phyloP scores from a whole-genome alignment of 331 rosid species.

The Cydonia oblonga region DNA sequence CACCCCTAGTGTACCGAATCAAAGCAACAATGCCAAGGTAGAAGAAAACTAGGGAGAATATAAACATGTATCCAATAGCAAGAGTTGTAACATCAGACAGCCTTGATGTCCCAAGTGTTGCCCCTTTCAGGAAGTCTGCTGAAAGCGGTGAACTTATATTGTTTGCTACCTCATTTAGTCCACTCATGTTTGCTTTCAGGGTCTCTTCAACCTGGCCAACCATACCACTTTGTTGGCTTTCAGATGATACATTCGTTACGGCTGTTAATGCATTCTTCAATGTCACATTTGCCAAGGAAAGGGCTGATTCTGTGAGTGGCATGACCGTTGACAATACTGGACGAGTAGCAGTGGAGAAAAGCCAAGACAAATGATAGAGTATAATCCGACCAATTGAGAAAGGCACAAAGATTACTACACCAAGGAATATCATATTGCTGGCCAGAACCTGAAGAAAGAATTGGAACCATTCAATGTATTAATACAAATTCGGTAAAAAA shows the following conservation, averaged over 20 bases:
- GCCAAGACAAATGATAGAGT: conserved; percentile 67
- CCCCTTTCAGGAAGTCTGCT: conserved; percentile 57
- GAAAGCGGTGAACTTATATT: conserved; percentile 50
- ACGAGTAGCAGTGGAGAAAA: conserved; percentile 60
- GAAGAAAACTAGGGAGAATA: conserved; percentile 62
- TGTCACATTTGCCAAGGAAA: conserved; percentile 77
- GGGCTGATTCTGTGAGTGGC: conserved; percentile 83
- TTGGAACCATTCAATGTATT: conserved; percentile 4
- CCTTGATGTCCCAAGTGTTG: conserved; percentile 57
- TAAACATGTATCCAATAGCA: conserved; percentile 79
- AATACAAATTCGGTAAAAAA: not conserved
- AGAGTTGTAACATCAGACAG: conserved; percentile 92
- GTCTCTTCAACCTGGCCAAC: conserved; percentile 70
- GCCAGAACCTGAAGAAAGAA: conserved; percentile 71
- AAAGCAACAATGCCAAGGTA: conserved; percentile 76
- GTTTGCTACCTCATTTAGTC: conserved; percentile 50
- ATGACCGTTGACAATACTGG: conserved; percentile 54
- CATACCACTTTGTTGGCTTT: conserved; percentile 51
- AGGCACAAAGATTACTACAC: conserved; percentile 86
- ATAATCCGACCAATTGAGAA: conserved; percentile 83
- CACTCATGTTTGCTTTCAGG: conserved; percentile 63
- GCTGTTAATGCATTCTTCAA: conserved; percentile 78
- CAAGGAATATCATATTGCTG: conserved; percentile 99
- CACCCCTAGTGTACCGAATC: conserved; percentile 84
- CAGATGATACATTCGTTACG: conserved; percentile 63